phyloP scores from a whole-genome alignment of 2,329 filamentous ascomycete genomes.

The Ophiostoma ulmi region DNA sequence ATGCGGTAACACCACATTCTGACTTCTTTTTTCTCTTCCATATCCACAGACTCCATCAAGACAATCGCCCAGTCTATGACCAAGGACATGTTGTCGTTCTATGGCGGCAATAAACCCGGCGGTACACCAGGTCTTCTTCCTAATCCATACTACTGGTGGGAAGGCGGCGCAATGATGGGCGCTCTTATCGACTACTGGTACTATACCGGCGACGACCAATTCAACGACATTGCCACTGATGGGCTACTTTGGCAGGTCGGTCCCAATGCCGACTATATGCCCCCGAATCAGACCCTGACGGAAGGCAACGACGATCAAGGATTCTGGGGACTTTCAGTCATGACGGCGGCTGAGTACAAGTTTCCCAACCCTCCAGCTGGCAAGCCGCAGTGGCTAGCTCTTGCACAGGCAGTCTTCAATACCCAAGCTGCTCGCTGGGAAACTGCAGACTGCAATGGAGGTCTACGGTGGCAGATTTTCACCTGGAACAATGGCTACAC shows the following conservation, averaged over 20 bases:
- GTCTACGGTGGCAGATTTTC: constrained; percentile 80
- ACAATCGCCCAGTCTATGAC: constrained; percentile 46
- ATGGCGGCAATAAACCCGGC: constrained; percentile 46
- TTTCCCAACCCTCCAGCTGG: constrained; percentile 55
- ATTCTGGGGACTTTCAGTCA: constrained; percentile 67
- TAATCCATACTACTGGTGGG: constrained; percentile 48
- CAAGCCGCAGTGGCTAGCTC: constrained; percentile 61
- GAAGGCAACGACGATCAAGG: constrained; percentile 72
- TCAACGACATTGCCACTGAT: constrained; percentile 62
- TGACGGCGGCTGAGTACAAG: constrained; percentile 65
- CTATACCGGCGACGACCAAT: constrained; percentile 49
- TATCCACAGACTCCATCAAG: constrained; percentile 44
- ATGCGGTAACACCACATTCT: constrained; percentile 10
- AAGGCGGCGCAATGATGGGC: constrained; percentile 66
- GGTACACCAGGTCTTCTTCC: constrained; percentile 45
- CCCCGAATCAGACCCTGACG: constrained; percentile 58
- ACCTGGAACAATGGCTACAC: constrained; percentile 73
- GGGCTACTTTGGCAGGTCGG: constrained; percentile 72
- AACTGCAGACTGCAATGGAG: constrained; percentile 61
- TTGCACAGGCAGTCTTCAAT: constrained; percentile 78
- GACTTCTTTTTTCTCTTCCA: not conserved
- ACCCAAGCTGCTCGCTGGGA: constrained; percentile 73
- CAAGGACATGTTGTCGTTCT: constrained; percentile 44
- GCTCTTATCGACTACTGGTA: constrained; percentile 77
- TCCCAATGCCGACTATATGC: constrained; percentile 70